Conservation (phyloP, 768 basidiomycete genomes). For the Rhodosporidiobolus odoratus region DNA sequence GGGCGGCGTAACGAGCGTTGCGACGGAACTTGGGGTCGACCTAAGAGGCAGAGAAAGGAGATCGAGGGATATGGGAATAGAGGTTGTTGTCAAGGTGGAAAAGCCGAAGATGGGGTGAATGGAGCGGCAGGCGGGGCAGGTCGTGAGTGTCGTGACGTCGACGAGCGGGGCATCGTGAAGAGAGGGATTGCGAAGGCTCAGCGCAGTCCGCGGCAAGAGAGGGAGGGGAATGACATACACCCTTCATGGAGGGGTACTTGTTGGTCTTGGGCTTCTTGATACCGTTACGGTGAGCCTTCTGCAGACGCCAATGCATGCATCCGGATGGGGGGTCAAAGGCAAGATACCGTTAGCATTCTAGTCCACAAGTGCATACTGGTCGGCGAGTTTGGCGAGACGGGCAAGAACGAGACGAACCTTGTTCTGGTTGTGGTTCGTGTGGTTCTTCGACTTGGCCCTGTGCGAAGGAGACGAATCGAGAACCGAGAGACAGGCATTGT, state of each 20-base stretch:
- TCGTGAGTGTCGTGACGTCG: not conserved
- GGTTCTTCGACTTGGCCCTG: slow-evolving; percentile 87
- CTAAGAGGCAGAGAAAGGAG: too few species aligned
- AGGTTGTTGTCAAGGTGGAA: too few species aligned
- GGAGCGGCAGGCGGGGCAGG: not conserved
- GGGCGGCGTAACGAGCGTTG: slow-evolving; percentile 37
- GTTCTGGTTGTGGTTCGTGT: slow-evolving; percentile 41
- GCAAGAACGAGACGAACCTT: not conserved
- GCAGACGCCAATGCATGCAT: not conserved
- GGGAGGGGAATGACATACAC: slow-evolving; percentile 59
- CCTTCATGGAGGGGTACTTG: slow-evolving; percentile 74
- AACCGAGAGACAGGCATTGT: too few species aligned
- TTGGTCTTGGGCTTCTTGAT: slow-evolving; percentile 75
- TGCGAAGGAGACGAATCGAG: not conserved
- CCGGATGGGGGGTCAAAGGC: too few species aligned
- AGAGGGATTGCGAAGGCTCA: not conserved
- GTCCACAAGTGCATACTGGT: not conserved
- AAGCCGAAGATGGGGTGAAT: too few species aligned
- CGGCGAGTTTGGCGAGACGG: not conserved
- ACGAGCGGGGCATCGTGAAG: too few species aligned
- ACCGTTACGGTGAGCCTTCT: slow-evolving; percentile 94
- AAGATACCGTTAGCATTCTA: not conserved
- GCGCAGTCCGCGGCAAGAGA: not conserved
- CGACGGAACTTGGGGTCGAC: slow-evolving; percentile 42
- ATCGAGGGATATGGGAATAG: too few species aligned